These are phyloP conservation scores for Erodium moschatum DNA, from an alignment of 441 rosid genomes.

Conservation along the genomic window DNA sequence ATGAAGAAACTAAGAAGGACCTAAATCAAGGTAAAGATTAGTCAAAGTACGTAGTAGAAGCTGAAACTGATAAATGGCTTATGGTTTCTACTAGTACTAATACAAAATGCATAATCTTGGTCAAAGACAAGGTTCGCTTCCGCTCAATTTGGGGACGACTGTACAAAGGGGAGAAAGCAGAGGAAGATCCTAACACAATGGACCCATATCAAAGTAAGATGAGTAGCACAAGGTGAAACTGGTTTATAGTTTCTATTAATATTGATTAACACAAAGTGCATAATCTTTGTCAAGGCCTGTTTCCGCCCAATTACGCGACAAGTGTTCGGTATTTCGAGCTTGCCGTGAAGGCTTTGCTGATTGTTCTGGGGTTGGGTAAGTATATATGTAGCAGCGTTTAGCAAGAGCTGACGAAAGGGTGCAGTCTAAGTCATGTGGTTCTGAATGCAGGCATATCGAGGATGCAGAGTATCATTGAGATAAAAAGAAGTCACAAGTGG, in stretches of 20 bases:
- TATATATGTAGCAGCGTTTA: not conserved
- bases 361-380: conserved; percentile 22
- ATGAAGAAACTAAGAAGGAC: too few species aligned
- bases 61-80: too few species aligned
- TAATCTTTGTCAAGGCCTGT: not conserved
- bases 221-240: not conserved
- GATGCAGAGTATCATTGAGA: conserved; percentile 20
- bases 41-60: too few species aligned
- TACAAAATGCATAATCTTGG: not conserved
- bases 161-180: too few species aligned
- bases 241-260: too few species aligned
- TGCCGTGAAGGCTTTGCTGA: conserved; percentile 16
- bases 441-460: conserved; percentile 15
- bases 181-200: too few species aligned
- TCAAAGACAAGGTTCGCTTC: conserved; percentile 2
- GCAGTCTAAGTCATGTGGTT: too few species aligned
- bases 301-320: conserved; percentile 18
- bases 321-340: conserved; percentile 15
- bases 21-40: too few species aligned
- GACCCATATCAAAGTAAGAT: too few species aligned
- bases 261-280: not conserved
- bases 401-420: too few species aligned
- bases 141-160: too few species aligned
- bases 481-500: conserved; percentile 30
- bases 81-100: too few species aligned